phyloP scores from a whole-genome alignment of 2,329 filamentous ascomycete species.

The Metarhizium robertsii region DNA sequence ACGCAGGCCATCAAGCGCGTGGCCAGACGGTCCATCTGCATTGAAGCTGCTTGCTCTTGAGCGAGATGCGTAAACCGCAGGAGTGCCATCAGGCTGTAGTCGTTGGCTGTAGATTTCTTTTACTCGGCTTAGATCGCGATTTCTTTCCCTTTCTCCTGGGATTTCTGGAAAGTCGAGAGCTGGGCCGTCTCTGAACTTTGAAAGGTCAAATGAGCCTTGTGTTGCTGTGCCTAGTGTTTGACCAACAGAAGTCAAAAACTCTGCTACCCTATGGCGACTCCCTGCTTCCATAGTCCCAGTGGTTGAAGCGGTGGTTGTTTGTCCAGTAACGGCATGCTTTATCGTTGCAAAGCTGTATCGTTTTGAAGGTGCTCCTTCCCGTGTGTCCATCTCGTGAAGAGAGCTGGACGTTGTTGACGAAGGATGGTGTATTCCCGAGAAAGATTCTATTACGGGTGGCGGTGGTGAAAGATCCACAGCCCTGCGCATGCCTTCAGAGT shows the following conservation, averaged over 20 bases:
- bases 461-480: background rate
- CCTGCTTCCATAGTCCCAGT: slow-evolving; percentile 7
- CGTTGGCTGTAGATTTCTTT: slow-evolving; percentile 29
- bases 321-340: background rate
- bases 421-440: background rate
- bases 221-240: slow-evolving; percentile 38
- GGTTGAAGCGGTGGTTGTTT: background rate
- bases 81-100: slow-evolving; percentile 22
- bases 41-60: slow-evolving; percentile 30
- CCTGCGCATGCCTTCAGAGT: background rate
- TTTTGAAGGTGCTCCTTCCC: background rate
- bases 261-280: slow-evolving; percentile 32
- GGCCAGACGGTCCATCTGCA: slow-evolving; percentile 1
- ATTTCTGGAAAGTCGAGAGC: slow-evolving; percentile 44
- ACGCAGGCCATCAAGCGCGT: slow-evolving; percentile 1
- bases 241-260: slow-evolving; percentile 30
- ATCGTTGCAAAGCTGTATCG: background rate
- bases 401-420: background rate
- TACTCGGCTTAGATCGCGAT: slow-evolving; percentile 23
- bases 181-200: slow-evolving; percentile 35
- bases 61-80: slow-evolving; percentile 12
- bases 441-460: background rate
- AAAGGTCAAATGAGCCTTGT: slow-evolving; percentile 37
- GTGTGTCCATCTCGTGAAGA: background rate
- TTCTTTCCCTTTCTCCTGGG: slow-evolving; percentile 36